Conservation (phyloP, 768 basidiomycete species). For the Coprinopsis marcescibilis region DNA sequence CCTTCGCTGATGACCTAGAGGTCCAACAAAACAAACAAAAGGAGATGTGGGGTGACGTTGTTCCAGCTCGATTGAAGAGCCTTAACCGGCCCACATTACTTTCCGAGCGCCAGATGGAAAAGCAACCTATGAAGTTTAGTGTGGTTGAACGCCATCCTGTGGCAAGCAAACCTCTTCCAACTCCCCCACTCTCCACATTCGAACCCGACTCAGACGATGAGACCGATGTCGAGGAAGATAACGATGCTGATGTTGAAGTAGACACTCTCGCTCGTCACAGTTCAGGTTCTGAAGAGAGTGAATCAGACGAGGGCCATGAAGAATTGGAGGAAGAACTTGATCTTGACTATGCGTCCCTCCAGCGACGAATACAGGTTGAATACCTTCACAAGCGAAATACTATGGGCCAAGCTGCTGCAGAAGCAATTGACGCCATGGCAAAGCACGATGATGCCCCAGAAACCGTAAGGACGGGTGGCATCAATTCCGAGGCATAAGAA, state of each 20-base stretch:
- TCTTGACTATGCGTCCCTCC: conserved; percentile 57
- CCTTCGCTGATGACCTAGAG: conserved; percentile 38
- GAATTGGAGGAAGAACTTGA: conserved; percentile 50
- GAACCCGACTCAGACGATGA: conserved; percentile 67
- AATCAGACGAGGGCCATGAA: conserved; percentile 19
- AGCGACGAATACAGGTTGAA: conserved; percentile 69
- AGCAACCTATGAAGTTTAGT: conserved; percentile 56
- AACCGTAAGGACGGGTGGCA: conserved; percentile 26
- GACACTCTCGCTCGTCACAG: neutral
- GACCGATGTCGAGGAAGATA: conserved; percentile 34
- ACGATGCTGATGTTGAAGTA: neutral
- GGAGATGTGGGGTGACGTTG: conserved; percentile 50
- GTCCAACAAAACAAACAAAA: conserved; percentile 13
- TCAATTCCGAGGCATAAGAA: neutral
- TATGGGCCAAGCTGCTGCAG: conserved; percentile 49
- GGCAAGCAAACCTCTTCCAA: conserved; percentile 13
- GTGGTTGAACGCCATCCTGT: conserved; percentile 62
- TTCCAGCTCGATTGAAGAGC: conserved; percentile 42
- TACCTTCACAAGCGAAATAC: conserved; percentile 58
- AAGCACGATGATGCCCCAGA: conserved; percentile 21
- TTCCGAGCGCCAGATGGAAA: conserved; percentile 27
- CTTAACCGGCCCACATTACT: conserved; percentile 31
- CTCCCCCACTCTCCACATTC: conserved; percentile 13
- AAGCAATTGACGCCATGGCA: conserved; percentile 45
- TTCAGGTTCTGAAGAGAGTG: conserved; percentile 13